Evolutionary conservation across 768 basidiomycete genomes (phyloP).

Genomic region (Suillus discolor): DNA sequence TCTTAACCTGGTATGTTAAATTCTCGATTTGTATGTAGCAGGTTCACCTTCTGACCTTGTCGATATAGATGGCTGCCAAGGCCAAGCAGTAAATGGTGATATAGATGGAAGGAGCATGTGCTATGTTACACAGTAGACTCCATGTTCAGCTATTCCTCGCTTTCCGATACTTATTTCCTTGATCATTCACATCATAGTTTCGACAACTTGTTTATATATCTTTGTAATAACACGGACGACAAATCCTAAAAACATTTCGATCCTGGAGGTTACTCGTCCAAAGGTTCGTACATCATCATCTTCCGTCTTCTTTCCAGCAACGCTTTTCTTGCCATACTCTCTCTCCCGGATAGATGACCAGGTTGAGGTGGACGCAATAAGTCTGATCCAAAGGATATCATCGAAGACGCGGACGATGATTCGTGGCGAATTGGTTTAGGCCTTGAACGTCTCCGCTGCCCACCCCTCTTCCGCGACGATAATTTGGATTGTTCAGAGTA

Average conservation of each 20-base stretch:
- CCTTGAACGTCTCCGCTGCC: conserved; percentile 8
- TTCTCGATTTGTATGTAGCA: background rate
- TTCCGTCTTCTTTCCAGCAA: conserved; percentile 30
- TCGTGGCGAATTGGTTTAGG: conserved; percentile 22
- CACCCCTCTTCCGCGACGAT: conserved; percentile 1
- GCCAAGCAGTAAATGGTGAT: conserved; percentile 45
- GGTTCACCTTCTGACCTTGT: conserved; percentile 13
- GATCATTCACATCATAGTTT: background rate
- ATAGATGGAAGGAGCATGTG: background rate
- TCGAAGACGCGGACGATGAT: conserved; percentile 29
- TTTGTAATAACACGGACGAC: conserved; percentile 5
- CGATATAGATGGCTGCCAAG: conserved; percentile 64
- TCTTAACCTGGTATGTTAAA: conserved; percentile 72
- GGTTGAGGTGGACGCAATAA: background rate
- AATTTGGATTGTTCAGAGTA: conserved; percentile 11
- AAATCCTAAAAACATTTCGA: conserved; percentile 1
- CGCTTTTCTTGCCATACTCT: conserved; percentile 26
- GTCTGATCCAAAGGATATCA: conserved; percentile 24
- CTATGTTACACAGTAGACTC: background rate
- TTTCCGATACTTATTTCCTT: background rate
- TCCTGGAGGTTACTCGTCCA: background rate
- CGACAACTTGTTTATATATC: conserved; percentile 1
- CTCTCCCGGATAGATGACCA: conserved; percentile 19
- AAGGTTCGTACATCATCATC: conserved; percentile 2
- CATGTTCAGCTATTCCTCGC: background rate